These are phyloP conservation scores for Stramenopiles sp. DNA, from an alignment of 352 stramenopile genomes.

Conservation along the genomic window DNA sequence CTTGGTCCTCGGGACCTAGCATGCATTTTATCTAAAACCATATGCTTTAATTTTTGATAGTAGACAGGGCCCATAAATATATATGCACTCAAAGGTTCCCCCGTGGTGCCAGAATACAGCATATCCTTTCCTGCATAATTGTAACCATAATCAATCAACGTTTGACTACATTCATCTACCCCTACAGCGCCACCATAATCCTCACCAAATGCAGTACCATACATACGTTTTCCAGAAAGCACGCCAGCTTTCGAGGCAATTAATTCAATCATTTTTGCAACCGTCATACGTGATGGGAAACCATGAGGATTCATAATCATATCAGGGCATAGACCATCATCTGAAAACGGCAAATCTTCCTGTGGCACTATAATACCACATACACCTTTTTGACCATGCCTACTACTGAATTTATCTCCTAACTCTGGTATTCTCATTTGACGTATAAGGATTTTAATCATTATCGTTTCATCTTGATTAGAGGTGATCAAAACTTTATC, in stretches of 20 bases:
- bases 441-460: slow-evolving; percentile 86
- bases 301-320: slow-evolving; percentile 99
- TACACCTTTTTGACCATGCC: slow-evolving; percentile 98
- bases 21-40: slow-evolving; percentile 99
- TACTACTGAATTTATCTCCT: slow-evolving; percentile 98
- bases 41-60: slow-evolving; percentile 99
- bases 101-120: slow-evolving; percentile 75
- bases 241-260: slow-evolving; percentile 92
- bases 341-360: slow-evolving; percentile 98
- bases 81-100: slow-evolving; percentile 90
- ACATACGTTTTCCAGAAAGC: slow-evolving; percentile 81
- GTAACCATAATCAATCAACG: slow-evolving; percentile 86
- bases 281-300: slow-evolving; percentile 98
- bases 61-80: slow-evolving; percentile 99
- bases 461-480: not conserved
- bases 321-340: slow-evolving; percentile 89
- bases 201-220: slow-evolving; percentile 96
- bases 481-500: slow-evolving; percentile 3
- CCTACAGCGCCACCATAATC: slow-evolving; percentile 75
- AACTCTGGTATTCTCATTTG: slow-evolving; percentile 89
- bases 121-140: slow-evolving; percentile 98
- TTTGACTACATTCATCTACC: slow-evolving; percentile 58
- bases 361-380: slow-evolving; percentile 80
- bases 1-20: slow-evolving; percentile 78
- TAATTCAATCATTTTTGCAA: slow-evolving; percentile 95